Base-by-base conservation (phyloP, 108 stramenopile genomes). In the Nitzschia sp. region DNA sequence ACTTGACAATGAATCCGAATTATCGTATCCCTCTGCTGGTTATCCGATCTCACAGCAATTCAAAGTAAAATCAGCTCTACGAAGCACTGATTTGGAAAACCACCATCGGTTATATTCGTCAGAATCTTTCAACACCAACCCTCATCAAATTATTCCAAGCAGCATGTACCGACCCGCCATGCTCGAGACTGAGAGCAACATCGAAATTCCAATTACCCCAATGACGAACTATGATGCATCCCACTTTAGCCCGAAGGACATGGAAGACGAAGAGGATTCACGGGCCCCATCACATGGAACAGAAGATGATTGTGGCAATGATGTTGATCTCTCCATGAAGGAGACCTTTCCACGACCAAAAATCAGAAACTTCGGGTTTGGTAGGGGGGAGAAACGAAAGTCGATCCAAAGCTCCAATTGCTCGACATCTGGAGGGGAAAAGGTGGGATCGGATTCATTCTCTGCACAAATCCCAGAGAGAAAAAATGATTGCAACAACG, bases 171-270 rank as follows among this genome's bases (percentile, higher is more conserved):
- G 66, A 23, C 66, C 66, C 2, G 17, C 53, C 9, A 54, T 55
- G 9, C 21, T 66, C 1, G 19, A 31, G 3, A 55, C 32, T 30
- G 66, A 66, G 19, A 66, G 66, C 23, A 66, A 66, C 21, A 66
- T 66, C 32, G 66, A 66, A 16, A 54, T 66, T 1, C 66, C 66
- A 5, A 21, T 33, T 8, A 66, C 66, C 22, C 66, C 66, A 16
- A 35, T 54, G 38, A 61, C 60, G 16, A 61, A 41, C 41, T 61
- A 61, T 23, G 41, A 41, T n/a, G 19, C 41, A 2, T 61, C 60
- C 1, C 36, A 61, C n/a, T 41, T 61, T 1, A 61, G 60, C 9
- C 60, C 60, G 5, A 44, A 1, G 38, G 57, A 29, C 2, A 8
- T 41, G 16, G 41, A 21, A 44, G 26, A 26, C 21, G 60, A 41